phyloP scores from a whole-genome alignment of 2,329 filamentous ascomycete species.

The Pseudopithomyces chartarum region DNA sequence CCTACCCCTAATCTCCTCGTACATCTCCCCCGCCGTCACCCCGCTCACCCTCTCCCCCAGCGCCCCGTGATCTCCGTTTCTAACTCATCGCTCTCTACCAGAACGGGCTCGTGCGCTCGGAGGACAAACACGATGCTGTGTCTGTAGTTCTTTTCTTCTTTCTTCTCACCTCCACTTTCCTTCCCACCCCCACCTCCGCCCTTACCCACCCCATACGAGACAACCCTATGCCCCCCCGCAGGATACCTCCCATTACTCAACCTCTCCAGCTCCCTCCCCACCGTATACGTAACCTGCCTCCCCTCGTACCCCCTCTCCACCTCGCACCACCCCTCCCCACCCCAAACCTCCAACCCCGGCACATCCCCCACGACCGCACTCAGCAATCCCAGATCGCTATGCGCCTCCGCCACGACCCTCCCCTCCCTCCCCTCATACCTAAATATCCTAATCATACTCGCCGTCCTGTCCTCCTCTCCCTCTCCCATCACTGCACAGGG shows the following conservation, averaged over 20 bases:
- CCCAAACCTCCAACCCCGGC: slow-evolving; percentile 45
- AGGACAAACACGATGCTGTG: slow-evolving; percentile 46
- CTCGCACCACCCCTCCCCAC: slow-evolving; percentile 27
- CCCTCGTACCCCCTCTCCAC: slow-evolving; percentile 33
- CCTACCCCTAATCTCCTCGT: slow-evolving; percentile 31
- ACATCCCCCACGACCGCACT: slow-evolving; percentile 41
- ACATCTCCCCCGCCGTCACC: slow-evolving; percentile 38
- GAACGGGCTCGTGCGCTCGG: slow-evolving; percentile 34
- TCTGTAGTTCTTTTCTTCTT: slow-evolving; percentile 29
- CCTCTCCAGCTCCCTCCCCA: slow-evolving; percentile 37
- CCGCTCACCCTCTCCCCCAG: slow-evolving; percentile 29
- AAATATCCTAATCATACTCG: slow-evolving; percentile 44
- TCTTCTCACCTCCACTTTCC: not conserved
- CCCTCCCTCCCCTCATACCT: slow-evolving; percentile 41
- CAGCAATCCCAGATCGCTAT: slow-evolving; percentile 42
- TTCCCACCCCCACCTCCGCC: not conserved
- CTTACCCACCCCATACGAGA: slow-evolving; percentile 30
- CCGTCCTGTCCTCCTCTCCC: slow-evolving; percentile 29
- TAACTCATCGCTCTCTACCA: slow-evolving; percentile 30
- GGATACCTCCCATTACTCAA: slow-evolving; percentile 34
- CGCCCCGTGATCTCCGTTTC: slow-evolving; percentile 37
- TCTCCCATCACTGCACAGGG: slow-evolving; percentile 28
- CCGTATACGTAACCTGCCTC: slow-evolving; percentile 32
- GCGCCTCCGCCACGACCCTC: slow-evolving; percentile 44
- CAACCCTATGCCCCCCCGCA: slow-evolving; percentile 42